Evolutionary conservation across 345 rosid species (phyloP), one percentile per base, ranked within the genome.

Genomic region (Durio zibethinus): DNA sequence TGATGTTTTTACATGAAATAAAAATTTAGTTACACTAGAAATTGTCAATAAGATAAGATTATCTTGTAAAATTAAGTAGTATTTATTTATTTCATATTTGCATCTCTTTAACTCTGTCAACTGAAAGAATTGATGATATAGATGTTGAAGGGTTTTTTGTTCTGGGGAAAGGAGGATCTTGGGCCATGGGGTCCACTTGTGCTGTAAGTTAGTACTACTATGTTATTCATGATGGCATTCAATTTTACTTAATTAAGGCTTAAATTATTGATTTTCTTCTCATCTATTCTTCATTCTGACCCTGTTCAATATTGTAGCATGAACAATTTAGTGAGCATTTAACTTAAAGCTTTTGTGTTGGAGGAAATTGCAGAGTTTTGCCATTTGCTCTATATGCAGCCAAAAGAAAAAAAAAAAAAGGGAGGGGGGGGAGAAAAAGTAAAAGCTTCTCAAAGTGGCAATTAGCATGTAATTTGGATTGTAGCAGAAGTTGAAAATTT

Each of bases 121-220:
- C 27, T 23, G 61, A 56, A 56, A 56, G 61, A 23, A 56, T 29
- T 14, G 65, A 29, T 63, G 23, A 1, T 65, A 50, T 31, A 65
- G 71, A n/a, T 38, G 18, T 14, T 65, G 50, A 65, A 65, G 71
- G 48, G 29, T 65, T 65, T 65, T 40, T 7, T 38, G 48, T 38
- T 38, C 47, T 64, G 70, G 70, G 16, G 36, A 9, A 64, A 64
- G 70, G 70, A 64, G 21, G 70, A 64, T 64, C 70, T 38, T 64
- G 70, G 47, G 27, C 47, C 11, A 38, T 64, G 70, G 47, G 70
- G 70, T 64, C 48, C 70, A 0, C 21, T 38, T 64, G 47, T 64
- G 27, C 70, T 64, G 70, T 64, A 64, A 64, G 47, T n/a, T 59
- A 59, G 63, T 27, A 59, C 16, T 59, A 27, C 29, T 45, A 10